Evolutionary conservation across 495 filamentous ascomycete species (phyloP).

Genomic region (Trichocladium uniseriatum): DNA sequence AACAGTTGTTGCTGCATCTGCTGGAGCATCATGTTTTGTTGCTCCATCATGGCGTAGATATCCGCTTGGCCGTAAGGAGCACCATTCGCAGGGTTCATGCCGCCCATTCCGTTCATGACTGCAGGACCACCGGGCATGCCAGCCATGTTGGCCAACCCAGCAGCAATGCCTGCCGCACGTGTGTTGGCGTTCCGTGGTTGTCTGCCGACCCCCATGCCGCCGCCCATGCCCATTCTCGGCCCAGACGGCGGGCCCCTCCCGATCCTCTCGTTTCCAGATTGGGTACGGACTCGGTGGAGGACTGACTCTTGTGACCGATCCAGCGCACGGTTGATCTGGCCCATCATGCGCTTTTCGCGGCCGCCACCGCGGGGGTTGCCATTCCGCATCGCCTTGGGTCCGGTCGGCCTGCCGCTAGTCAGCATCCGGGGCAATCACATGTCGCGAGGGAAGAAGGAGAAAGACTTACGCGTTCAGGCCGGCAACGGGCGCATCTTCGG

Average conservation of each 20-base stretch:
- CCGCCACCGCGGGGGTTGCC: conserved; percentile 37
- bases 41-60: conserved; percentile 75
- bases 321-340: conserved; percentile 80
- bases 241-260: conserved; percentile 65
- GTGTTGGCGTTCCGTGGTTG: conserved; percentile 42
- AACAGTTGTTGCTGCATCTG: conserved; percentile 56
- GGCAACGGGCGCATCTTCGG: conserved; percentile 24
- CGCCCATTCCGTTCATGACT: conserved; percentile 24
- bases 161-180: conserved; percentile 35
- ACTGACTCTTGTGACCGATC: conserved; percentile 62
- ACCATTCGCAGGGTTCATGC: conserved; percentile 27
- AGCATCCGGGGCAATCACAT: conserved; percentile 10
- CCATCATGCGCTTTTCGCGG: conserved; percentile 69
- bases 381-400: conserved; percentile 91
- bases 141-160: conserved; percentile 31
- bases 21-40: conserved; percentile 81
- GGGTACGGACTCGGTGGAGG: conserved; percentile 71
- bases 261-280: conserved; percentile 66
- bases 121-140: conserved; percentile 26
- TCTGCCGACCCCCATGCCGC: conserved; percentile 40
- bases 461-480: conserved; percentile 61
- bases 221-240: conserved; percentile 41
- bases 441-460: not conserved
- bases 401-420: conserved; percentile 62
- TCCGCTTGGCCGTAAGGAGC: conserved; percentile 53